Percentiles rank a stretch among this genome's conserved stretches.
Evolutionary conservation across 2,329 filamentous ascomycete species (phyloP).

Genomic region (Fusarium cyanostomum): DNA sequence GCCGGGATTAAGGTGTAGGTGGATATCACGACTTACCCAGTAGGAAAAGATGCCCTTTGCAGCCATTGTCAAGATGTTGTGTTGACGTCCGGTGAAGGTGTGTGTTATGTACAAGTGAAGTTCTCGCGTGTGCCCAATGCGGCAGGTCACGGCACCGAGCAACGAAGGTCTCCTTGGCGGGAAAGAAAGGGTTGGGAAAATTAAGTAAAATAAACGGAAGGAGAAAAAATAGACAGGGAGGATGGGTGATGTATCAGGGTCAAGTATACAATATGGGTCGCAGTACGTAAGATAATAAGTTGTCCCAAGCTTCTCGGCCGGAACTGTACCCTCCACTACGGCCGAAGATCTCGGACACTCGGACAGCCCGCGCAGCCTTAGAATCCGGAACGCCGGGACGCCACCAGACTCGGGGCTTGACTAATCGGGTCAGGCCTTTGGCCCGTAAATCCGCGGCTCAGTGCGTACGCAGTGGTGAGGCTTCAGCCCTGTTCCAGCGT

Average conservation of each 20-base stretch:
- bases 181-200: background rate
- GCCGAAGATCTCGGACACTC: slow-evolving; percentile 13
- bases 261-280: slow-evolving; percentile 25
- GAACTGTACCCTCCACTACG: background rate
- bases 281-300: slow-evolving; percentile 19
- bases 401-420: background rate
- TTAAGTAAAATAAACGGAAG: background rate
- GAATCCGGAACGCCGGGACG: slow-evolving; percentile 5
- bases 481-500: slow-evolving; percentile 3
- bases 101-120: background rate
- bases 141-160: slow-evolving; percentile 3
- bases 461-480: background rate
- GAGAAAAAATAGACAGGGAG: background rate
- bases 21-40: slow-evolving; percentile 47
- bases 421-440: background rate
- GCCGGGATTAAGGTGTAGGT: background rate
- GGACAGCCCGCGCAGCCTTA: slow-evolving; percentile 1
- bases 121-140: background rate
- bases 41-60: slow-evolving; percentile 48
- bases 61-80: slow-evolving; percentile 42
- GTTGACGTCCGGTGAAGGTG: background rate
- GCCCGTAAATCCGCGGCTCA: too few relatives aligned
- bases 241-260: background rate
- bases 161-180: slow-evolving; percentile 1
- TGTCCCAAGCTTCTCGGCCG: slow-evolving; percentile 30